These are phyloP conservation scores for Carnegiea gigantea DNA, from an alignment of 179 eudicot species.

Conservation along the genomic window DNA sequence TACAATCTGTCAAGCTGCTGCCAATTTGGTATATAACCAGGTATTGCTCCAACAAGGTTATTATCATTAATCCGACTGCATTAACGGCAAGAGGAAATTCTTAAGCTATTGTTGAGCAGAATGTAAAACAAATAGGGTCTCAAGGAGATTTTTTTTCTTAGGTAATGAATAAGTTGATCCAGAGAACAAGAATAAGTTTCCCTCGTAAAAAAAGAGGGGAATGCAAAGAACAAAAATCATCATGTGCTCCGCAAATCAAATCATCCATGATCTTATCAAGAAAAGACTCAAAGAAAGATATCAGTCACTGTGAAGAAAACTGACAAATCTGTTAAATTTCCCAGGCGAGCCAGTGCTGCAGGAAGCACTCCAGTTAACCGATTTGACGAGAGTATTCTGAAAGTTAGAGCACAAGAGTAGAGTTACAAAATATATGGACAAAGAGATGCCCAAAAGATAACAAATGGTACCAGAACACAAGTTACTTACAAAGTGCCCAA, in stretches of 20 bases:
- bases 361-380: constrained; percentile 60
- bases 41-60: constrained; percentile 61
- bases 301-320: constrained; percentile 4
- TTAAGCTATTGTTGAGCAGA: constrained; percentile 10
- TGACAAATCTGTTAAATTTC: constrained; percentile 62
- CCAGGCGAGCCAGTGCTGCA: constrained; percentile 44
- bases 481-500: constrained; percentile 52
- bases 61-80: constrained; percentile 81
- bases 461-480: neutral
- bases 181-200: neutral
- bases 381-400: constrained; percentile 71
- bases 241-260: neutral
- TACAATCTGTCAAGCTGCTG: constrained; percentile 57
- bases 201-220: neutral
- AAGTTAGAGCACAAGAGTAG: neutral
- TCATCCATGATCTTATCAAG: neutral
- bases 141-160: neutral
- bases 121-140: neutral
- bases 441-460: constrained; percentile 8
- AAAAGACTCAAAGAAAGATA: neutral
- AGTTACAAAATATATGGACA: constrained; percentile 6
- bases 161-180: neutral
- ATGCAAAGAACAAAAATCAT: neutral
- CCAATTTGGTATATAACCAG: constrained; percentile 65
- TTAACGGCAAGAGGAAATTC: neutral